Percentiles rank a stretch among this genome's conserved stretches.
Evolutionary conservation across 1,284 basidiomycete species (phyloP).

Genomic region (Boletus calvinii): DNA sequence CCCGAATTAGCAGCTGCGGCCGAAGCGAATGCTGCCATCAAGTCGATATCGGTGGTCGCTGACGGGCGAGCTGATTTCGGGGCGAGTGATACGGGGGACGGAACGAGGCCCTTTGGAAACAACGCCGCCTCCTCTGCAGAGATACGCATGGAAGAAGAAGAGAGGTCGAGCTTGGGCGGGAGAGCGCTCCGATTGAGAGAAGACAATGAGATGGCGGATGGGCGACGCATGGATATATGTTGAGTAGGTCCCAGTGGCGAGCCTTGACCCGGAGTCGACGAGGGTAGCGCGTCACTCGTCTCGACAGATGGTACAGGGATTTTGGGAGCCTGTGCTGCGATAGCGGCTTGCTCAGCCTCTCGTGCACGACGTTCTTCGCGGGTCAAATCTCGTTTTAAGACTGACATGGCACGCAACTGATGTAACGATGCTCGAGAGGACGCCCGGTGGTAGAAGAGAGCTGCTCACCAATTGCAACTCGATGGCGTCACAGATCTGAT

Average conservation of each 20-base stretch:
- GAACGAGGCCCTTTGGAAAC: conserved; percentile 52
- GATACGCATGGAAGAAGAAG: conserved; percentile 60
- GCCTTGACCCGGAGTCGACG: conserved; percentile 23
- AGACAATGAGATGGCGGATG: conserved; percentile 73
- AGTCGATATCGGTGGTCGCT: conserved; percentile 56
- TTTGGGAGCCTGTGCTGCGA: conserved; percentile 33
- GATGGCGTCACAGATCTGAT: conserved; percentile 72
- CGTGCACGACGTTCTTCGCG: conserved; percentile 57
- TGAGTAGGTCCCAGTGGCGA: conserved; percentile 33
- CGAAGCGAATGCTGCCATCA: conserved; percentile 59
- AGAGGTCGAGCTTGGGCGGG: conserved; percentile 72
- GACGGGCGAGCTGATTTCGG: conserved; percentile 67
- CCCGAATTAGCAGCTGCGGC: conserved; percentile 31
- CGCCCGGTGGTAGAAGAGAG: background rate
- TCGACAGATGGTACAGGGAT: conserved; percentile 33
- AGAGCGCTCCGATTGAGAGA: conserved; percentile 68
- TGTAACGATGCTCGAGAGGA: conserved; percentile 1
- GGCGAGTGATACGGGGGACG: conserved; percentile 75
- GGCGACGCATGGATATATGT: conserved; percentile 46
- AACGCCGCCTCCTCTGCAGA: conserved; percentile 58
- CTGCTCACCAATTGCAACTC: conserved; percentile 63
- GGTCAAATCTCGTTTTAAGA: conserved; percentile 64
- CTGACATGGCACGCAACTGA: conserved; percentile 66
- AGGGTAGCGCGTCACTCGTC: conserved; percentile 21
- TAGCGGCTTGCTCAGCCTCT: conserved; percentile 45